Conservation (phyloP, 768 basidiomycete genomes). For the Terana coerulea region DNA sequence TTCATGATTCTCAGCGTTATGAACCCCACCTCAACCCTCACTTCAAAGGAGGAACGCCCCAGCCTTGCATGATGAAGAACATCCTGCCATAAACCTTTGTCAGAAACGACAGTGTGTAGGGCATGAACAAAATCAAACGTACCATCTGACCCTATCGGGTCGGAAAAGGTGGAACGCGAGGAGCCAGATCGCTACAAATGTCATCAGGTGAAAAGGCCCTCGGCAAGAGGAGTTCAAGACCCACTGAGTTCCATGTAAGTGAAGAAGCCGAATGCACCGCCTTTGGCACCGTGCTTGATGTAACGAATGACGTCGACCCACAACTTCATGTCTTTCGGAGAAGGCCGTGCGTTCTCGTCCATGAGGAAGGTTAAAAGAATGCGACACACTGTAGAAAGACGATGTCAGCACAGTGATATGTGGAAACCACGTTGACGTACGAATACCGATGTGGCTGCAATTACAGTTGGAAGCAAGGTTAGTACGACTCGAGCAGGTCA, state of each 20-base stretch:
- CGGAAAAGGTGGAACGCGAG: slow-evolving; percentile 43
- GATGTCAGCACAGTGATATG: not conserved
- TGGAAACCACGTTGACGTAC: slow-evolving; percentile 28
- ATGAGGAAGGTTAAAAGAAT: slow-evolving; percentile 46
- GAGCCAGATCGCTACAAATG: slow-evolving; percentile 35
- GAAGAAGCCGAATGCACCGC: slow-evolving; percentile 50
- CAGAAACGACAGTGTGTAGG: not conserved
- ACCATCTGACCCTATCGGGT: slow-evolving; percentile 42
- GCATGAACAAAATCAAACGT: slow-evolving; percentile 10
- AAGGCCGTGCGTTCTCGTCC: slow-evolving; percentile 41
- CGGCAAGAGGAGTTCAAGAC: slow-evolving; percentile 16
- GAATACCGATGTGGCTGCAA: slow-evolving; percentile 52
- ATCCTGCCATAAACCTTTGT: slow-evolving; percentile 29
- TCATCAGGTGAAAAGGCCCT: not conserved
- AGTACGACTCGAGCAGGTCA: not conserved
- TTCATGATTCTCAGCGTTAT: not conserved
- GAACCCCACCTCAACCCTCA: not conserved
- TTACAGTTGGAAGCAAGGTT: not conserved
- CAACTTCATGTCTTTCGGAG: slow-evolving; percentile 47
- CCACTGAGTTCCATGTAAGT: slow-evolving; percentile 53
- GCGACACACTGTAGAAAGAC: slow-evolving; percentile 18
- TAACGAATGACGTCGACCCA: slow-evolving; percentile 53
- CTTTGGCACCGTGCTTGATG: slow-evolving; percentile 45
- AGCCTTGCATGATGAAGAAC: slow-evolving; percentile 47
- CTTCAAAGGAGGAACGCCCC: slow-evolving; percentile 34